phyloP scores from a whole-genome alignment of 345 rosid species.

The Populus pruinosa region DNA sequence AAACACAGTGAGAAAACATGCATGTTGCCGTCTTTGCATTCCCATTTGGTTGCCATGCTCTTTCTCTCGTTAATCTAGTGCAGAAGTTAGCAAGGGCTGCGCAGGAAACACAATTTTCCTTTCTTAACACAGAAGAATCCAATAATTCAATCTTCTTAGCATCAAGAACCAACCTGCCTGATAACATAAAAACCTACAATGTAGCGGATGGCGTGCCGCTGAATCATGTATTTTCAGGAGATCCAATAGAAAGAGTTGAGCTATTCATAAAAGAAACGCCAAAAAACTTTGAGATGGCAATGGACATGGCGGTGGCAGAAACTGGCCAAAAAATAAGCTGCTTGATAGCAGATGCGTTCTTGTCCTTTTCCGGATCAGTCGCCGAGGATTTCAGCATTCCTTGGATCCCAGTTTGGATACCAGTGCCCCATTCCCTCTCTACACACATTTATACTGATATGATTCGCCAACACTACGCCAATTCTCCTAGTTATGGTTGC shows the following conservation, averaged over 20 bases:
- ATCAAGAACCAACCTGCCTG: neutral
- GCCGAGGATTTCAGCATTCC: slow-evolving; percentile 33
- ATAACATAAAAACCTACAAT: slow-evolving; percentile 38
- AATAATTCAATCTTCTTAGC: slow-evolving; percentile 29
- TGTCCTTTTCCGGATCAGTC: slow-evolving; percentile 37
- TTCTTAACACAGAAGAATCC: slow-evolving; percentile 43
- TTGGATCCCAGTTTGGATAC: slow-evolving; percentile 49
- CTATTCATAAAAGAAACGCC: slow-evolving; percentile 43
- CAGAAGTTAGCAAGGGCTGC: slow-evolving; percentile 39
- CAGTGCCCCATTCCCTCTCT: slow-evolving; percentile 39
- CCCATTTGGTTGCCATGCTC: slow-evolving; percentile 54
- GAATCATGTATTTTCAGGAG: slow-evolving; percentile 22
- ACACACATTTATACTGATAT: slow-evolving; percentile 41
- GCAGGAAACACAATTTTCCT: slow-evolving; percentile 47
- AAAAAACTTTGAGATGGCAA: slow-evolving; percentile 21
- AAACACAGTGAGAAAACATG: neutral
- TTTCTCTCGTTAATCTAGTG: slow-evolving; percentile 43
- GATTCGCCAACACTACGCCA: slow-evolving; percentile 13
- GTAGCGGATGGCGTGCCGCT: slow-evolving; percentile 31
- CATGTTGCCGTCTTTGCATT: slow-evolving; percentile 61
- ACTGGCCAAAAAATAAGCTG: slow-evolving; percentile 39
- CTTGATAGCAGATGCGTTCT: slow-evolving; percentile 52
- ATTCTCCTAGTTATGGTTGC: neutral
- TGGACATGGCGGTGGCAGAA: slow-evolving; percentile 37
- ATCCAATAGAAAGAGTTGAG: slow-evolving; percentile 42